These are phyloP conservation scores for Zymoseptoria ardabiliae DNA, from an alignment of 2,329 filamentous ascomycete genomes.

Conservation along the genomic window DNA sequence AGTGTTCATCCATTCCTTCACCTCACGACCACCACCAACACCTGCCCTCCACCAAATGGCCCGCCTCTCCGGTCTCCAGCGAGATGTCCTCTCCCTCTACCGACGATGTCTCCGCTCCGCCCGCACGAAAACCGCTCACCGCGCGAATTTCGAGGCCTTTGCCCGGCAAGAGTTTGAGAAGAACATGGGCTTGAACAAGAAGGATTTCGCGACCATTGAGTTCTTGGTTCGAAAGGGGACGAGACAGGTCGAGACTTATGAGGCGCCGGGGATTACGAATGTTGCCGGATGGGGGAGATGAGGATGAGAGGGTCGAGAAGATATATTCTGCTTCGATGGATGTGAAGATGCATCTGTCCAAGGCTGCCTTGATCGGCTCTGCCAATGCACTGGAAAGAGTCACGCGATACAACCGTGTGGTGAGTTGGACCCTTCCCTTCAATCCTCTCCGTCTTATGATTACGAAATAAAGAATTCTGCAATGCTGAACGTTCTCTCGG, in stretches of 20 bases:
- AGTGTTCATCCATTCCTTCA: background rate
- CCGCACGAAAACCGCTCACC: conserved; percentile 55
- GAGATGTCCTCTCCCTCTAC: conserved; percentile 79
- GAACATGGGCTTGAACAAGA: conserved; percentile 62
- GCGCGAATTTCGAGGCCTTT: conserved; percentile 29
- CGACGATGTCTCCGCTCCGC: conserved; percentile 76
- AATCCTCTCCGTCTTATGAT: conserved; percentile 33
- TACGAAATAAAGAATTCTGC: conserved; percentile 39
- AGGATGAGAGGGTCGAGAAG: background rate
- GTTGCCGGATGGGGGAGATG: conserved; percentile 37
- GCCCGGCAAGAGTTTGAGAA: conserved; percentile 62
- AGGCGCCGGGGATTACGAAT: conserved; percentile 72
- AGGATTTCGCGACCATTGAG: conserved; percentile 80
- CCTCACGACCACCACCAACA: background rate
- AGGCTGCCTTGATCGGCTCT: background rate
- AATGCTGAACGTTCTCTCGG: conserved; percentile 39
- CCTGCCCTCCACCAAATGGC: conserved; percentile 19
- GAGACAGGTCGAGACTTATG: conserved; percentile 74
- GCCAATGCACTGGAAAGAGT: background rate
- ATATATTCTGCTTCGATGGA: background rate
- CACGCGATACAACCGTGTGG: background rate
- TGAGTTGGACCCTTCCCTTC: background rate
- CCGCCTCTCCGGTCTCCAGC: conserved; percentile 78
- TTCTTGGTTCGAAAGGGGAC: conserved; percentile 75
- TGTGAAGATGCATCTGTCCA: background rate